A percentile compares a stretch with the other conserved stretches of the same genome.
phyloP scores from a whole-genome alignment of 2,329 filamentous ascomycete species.

The Cercospora janseana region DNA sequence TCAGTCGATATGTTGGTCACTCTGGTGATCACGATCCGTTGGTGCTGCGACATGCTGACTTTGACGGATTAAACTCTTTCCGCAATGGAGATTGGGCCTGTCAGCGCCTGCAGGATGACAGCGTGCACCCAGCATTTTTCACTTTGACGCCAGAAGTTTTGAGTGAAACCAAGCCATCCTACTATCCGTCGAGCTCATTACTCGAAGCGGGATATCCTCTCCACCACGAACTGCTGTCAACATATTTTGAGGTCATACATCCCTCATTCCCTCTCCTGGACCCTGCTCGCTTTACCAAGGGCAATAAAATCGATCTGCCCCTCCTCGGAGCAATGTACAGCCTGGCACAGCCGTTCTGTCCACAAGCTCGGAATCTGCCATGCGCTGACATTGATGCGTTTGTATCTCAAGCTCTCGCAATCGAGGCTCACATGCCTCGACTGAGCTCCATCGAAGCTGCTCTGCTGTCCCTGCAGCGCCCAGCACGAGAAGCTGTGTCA shows the following conservation, averaged over 20 bases:
- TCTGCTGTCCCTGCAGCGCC: constrained; percentile 24
- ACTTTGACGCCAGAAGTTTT: constrained; percentile 22
- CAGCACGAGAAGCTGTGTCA: constrained; percentile 20
- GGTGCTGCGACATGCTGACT: constrained; percentile 26
- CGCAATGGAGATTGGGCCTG: constrained; percentile 26
- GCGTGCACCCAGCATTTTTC: constrained; percentile 19
- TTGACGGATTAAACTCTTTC: constrained; percentile 27
- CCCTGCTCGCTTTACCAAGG: constrained; percentile 24
- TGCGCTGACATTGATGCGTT: constrained; percentile 20
- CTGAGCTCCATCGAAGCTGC: constrained; percentile 26
- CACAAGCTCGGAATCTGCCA: constrained; percentile 15
- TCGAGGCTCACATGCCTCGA: constrained; percentile 23
- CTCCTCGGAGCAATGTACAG: constrained; percentile 27
- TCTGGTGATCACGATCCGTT: constrained; percentile 26
- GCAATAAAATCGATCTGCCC: constrained; percentile 27
- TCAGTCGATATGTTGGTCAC: constrained; percentile 26
- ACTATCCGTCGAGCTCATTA: constrained; percentile 25
- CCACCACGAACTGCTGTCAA: constrained; percentile 26
- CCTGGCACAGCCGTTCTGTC: constrained; percentile 25
- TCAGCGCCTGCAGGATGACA: constrained; percentile 18
- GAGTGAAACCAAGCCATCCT: constrained; percentile 20
- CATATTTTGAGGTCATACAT: constrained; percentile 29
- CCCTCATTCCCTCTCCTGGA: constrained; percentile 27
- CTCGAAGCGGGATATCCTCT: constrained; percentile 26
- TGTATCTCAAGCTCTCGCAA: constrained; percentile 24